These are phyloP conservation scores for Paspalum vaginatum DNA, from an alignment of 176 grass and related monocot species.

Conservation along the genomic window DNA sequence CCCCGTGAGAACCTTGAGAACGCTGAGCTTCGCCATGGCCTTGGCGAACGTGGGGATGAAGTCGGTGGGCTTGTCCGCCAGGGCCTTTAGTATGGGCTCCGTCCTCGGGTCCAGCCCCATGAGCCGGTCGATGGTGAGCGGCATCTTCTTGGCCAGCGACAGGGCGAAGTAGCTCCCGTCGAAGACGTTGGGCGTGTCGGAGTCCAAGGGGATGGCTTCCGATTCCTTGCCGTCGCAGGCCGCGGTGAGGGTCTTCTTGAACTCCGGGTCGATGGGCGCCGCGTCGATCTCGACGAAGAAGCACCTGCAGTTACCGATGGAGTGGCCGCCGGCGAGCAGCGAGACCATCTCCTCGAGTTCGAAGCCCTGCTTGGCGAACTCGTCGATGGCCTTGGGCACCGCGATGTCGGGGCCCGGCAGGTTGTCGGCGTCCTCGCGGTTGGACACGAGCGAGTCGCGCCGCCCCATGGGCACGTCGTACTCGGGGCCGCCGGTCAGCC, in stretches of 20 bases:
- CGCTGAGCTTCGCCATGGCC: constrained; percentile 59
- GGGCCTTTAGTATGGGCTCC: constrained; percentile 27
- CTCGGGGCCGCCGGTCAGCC: constrained; percentile 45
- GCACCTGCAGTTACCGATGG: constrained; percentile 61
- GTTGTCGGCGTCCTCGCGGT: constrained; percentile 49
- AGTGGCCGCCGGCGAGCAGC: constrained; percentile 70
- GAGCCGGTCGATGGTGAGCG: constrained; percentile 61
- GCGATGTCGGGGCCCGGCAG: constrained; percentile 55
- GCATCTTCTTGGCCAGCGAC: constrained; percentile 46
- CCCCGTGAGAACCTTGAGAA: constrained; percentile 50
- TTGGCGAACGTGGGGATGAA: constrained; percentile 45
- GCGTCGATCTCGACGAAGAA: constrained; percentile 58
- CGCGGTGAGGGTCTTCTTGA: constrained; percentile 31
- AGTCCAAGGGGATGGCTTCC: constrained; percentile 45
- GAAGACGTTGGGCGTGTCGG: constrained; percentile 27
- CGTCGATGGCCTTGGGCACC: constrained; percentile 30
- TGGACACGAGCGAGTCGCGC: constrained; percentile 55
- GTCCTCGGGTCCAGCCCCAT: constrained; percentile 35
- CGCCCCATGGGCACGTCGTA: constrained; percentile 53
- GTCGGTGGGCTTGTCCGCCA: constrained; percentile 29
- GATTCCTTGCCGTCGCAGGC: constrained; percentile 34
- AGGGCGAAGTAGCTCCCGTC: constrained; percentile 55
- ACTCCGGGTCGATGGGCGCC: constrained; percentile 39
- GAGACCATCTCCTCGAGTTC: constrained; percentile 43
- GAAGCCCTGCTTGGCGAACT: constrained; percentile 54